Evolutionary conservation across 768 basidiomycete species (phyloP).

Genomic region (Suillus sp.): DNA sequence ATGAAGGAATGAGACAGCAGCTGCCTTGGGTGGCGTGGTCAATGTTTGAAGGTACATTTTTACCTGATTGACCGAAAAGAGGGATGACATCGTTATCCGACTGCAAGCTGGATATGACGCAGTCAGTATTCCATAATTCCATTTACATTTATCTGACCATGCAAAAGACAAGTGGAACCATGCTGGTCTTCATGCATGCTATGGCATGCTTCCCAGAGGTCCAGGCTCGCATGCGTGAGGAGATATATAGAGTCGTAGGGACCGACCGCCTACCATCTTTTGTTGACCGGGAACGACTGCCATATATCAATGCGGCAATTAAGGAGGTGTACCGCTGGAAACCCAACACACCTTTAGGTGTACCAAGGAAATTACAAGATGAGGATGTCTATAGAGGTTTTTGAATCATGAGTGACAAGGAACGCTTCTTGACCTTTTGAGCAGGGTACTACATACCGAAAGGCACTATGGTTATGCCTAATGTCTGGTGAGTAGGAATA

Average conservation of each 20-base stretch:
- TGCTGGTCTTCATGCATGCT: constrained; percentile 12
- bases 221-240: constrained; percentile 20
- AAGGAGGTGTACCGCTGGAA: constrained; percentile 28
- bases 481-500: constrained; percentile 6
- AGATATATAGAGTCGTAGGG: constrained; percentile 49
- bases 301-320: constrained; percentile 36
- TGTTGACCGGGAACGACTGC: constrained; percentile 42
- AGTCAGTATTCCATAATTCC: not conserved
- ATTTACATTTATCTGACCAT: not conserved
- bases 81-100: not conserved
- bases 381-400: constrained; percentile 15
- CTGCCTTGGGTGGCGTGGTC: constrained; percentile 14
- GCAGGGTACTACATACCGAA: constrained; percentile 13
- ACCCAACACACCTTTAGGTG: constrained; percentile 15
- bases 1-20: not conserved
- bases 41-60: constrained; percentile 14
- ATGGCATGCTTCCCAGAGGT: constrained; percentile 12
- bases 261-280: constrained; percentile 43
- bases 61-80: not conserved
- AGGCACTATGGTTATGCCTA: constrained; percentile 6
- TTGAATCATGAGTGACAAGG: not conserved
- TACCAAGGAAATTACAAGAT: constrained; percentile 17
- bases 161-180: constrained; percentile 10
- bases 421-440: not conserved
- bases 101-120: constrained; percentile 9